Conservation (phyloP, 768 basidiomycete genomes). For the Lactarius vividus region DNA sequence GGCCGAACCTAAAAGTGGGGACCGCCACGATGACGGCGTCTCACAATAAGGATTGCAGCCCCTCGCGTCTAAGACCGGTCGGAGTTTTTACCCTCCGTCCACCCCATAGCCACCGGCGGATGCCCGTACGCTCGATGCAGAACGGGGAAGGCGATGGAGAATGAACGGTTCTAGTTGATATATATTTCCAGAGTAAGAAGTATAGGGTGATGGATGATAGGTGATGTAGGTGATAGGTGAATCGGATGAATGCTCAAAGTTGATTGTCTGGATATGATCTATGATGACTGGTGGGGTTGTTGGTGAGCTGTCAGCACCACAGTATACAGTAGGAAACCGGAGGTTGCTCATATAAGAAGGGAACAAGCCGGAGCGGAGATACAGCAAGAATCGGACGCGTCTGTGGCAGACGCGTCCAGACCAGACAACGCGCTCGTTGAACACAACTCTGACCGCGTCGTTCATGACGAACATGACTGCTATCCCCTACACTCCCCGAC, state of each 20-base stretch:
- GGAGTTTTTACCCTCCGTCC: background rate
- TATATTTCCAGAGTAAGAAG: background rate
- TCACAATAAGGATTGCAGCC: background rate
- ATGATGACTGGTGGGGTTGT: constrained; percentile 2
- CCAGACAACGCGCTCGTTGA: background rate
- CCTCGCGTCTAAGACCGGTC: background rate
- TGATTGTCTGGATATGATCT: too few species aligned
- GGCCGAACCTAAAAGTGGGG: background rate
- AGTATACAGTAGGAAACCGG: too few species aligned
- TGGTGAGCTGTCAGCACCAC: background rate
- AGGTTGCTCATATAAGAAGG: background rate
- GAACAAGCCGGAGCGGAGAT: constrained; percentile 3
- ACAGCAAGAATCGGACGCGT: constrained; percentile 11
- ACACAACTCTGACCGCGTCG: background rate
- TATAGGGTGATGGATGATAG: background rate
- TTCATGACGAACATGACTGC: constrained; percentile 20
- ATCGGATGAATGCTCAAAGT: background rate
- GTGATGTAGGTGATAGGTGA: too few species aligned
- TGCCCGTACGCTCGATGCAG: too few species aligned
- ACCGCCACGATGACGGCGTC: constrained; percentile 13
- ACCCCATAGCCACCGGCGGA: too few species aligned
- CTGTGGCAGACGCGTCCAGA: constrained; percentile 12
- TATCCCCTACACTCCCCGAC: constrained; percentile 27
- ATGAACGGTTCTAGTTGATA: background rate
- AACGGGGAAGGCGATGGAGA: too few species aligned